phyloP scores from a whole-genome alignment of 306 rosid genomes.

The Cicer pinnatifidum region DNA sequence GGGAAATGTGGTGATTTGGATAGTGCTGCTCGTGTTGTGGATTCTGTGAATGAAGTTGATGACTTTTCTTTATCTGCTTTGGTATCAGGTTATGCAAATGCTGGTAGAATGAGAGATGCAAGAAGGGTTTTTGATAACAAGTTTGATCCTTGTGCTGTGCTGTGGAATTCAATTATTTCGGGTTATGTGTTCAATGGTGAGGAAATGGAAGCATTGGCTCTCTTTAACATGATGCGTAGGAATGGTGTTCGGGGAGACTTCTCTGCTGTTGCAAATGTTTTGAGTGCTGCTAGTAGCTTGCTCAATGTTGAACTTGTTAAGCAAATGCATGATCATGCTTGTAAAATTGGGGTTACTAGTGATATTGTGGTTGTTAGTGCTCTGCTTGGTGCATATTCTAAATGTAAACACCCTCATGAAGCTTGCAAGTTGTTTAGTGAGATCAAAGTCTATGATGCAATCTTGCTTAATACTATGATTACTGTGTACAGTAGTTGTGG shows the following conservation, averaged over 20 bases:
- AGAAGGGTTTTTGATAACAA: conserved; percentile 60
- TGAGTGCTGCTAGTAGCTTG: conserved; percentile 60
- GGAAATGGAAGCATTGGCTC: conserved; percentile 58
- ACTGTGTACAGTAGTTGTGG: conserved; percentile 70
- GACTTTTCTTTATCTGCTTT: conserved; percentile 81
- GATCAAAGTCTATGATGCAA: conserved; percentile 63
- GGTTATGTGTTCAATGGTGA: conserved; percentile 67
- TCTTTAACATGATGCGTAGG: conserved; percentile 64
- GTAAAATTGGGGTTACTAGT: conserved; percentile 58
- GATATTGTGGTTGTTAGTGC: conserved; percentile 68
- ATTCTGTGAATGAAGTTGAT: conserved; percentile 62
- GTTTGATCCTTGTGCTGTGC: conserved; percentile 52
- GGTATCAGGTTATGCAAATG: conserved; percentile 66
- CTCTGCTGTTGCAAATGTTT: conserved; percentile 59
- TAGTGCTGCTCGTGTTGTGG: conserved; percentile 59
- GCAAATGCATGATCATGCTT: conserved; percentile 65
- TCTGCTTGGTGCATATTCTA: conserved; percentile 76
- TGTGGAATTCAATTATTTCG: conserved; percentile 79
- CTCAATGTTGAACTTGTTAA: conserved; percentile 50
- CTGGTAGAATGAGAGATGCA: conserved; percentile 72
- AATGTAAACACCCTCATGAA: conserved; percentile 60
- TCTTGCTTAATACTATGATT: conserved; percentile 78
- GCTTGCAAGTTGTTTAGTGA: conserved; percentile 77
- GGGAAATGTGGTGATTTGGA: conserved; percentile 75
- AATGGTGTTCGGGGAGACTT: conserved; percentile 59